Percentiles rank a stretch among this genome's conserved stretches.
phyloP scores from a whole-genome alignment of 768 basidiomycete genomes.

The Arthromyces matolae region DNA sequence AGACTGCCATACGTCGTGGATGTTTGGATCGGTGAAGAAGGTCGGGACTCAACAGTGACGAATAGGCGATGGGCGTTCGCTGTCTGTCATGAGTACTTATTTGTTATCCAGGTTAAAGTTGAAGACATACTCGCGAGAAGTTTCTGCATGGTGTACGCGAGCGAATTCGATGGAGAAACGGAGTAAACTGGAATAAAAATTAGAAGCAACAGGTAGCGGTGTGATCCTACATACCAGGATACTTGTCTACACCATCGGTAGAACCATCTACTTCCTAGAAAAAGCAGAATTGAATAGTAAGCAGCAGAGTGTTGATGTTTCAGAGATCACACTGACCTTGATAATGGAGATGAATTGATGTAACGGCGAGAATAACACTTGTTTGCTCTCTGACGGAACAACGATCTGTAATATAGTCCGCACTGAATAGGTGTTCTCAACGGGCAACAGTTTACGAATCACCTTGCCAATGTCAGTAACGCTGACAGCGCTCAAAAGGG shows the following conservation, averaged over 20 bases:
- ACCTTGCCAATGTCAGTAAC: conserved; percentile 83
- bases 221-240: conserved; percentile 50
- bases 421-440: too few species aligned
- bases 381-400: conserved; percentile 77
- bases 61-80: conserved; percentile 81
- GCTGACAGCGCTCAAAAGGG: conserved; percentile 70
- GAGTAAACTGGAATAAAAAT: conserved; percentile 67
- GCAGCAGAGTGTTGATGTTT: background rate
- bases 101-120: too few species aligned
- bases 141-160: conserved; percentile 75
- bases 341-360: conserved; percentile 68
- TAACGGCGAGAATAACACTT: conserved; percentile 65
- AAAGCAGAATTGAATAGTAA: conserved; percentile 1
- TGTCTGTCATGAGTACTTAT: too few species aligned
- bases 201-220: background rate
- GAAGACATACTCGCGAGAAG: conserved; percentile 68
- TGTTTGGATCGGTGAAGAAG: conserved; percentile 47
- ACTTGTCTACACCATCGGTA: conserved; percentile 75
- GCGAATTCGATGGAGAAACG: conserved; percentile 57
- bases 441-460: too few species aligned
- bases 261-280: conserved; percentile 65
- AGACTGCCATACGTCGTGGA: conserved; percentile 44
- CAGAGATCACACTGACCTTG: conserved; percentile 45
- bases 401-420: too few species aligned
- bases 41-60: conserved; percentile 59